Conservation (phyloP, 2,329 filamentous ascomycete species). For the Colletotrichum sp. region DNA sequence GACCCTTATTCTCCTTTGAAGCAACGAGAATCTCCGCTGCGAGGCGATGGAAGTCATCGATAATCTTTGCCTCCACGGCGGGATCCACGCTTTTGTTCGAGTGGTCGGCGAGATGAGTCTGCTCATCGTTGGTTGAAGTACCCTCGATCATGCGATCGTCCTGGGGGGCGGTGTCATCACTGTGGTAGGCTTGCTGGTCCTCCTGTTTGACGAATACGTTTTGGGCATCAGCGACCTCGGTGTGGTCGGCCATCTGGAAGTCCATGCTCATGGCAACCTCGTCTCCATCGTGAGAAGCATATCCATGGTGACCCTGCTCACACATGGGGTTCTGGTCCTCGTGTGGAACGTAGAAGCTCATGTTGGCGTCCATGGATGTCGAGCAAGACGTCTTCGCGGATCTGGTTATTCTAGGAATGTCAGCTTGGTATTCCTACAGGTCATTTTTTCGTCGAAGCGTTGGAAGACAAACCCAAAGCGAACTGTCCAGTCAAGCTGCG, state of each 20-base stretch:
- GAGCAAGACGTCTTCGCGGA: background rate
- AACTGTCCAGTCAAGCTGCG: background rate
- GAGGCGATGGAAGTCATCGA: background rate
- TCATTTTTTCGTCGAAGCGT: background rate
- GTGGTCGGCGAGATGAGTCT: background rate
- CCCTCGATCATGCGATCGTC: fast-evolving
- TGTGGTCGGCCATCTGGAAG: background rate
- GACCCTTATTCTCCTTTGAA: background rate
- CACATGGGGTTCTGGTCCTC: background rate
- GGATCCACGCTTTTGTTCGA: background rate
- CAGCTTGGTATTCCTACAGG: background rate
- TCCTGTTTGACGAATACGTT: background rate
- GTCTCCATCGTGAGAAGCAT: background rate
- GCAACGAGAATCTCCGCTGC: background rate
- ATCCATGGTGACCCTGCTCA: background rate
- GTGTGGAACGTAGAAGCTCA: background rate
- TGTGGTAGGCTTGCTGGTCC: fast-evolving
- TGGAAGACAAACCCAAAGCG: background rate
- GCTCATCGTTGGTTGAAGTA: background rate
- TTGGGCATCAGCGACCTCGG: background rate
- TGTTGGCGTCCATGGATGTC: background rate
- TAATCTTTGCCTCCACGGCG: fast-evolving
- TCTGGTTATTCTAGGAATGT: background rate
- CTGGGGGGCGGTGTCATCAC: background rate
- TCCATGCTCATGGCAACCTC: background rate